phyloP scores from a whole-genome alignment of 1,139 yeast genomes.

The Nakaseomyces sp. region DNA sequence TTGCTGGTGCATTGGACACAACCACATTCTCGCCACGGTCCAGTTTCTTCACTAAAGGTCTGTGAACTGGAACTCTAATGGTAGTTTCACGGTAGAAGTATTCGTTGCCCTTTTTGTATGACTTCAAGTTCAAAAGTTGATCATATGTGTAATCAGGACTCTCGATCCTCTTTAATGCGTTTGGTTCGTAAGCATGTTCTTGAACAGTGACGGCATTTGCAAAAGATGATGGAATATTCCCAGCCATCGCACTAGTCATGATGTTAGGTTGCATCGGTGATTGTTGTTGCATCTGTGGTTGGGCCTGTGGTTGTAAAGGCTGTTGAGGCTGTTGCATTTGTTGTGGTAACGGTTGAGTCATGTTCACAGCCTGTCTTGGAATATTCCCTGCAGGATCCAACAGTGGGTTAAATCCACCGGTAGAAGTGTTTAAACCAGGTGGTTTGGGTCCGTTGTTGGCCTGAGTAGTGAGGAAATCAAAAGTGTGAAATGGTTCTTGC shows the following conservation, averaged over 20 bases:
- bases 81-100: constrained; percentile 20
- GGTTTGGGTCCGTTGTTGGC: constrained; percentile 1
- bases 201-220: not conserved
- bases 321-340: no score
- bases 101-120: constrained; percentile 21
- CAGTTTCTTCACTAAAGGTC: constrained; percentile 6
- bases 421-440: not conserved
- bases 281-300: no score
- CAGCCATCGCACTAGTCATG: not conserved
- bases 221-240: constrained; percentile 1
- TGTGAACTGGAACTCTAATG: constrained; percentile 23
- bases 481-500: constrained; percentile 24
- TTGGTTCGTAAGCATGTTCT: constrained; percentile 1
- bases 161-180: constrained; percentile 5
- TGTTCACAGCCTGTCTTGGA: no score
- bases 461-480: constrained; percentile 14
- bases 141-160: constrained; percentile 23
- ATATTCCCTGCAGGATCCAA: not conserved
- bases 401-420: not conserved
- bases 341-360: no score
- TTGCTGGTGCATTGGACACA: not conserved
- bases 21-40: constrained; percentile 1
- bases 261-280: not conserved
- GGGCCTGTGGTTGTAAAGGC: no score
- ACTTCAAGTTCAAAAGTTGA: constrained; percentile 21